Conservation (phyloP, 2,329 filamentous ascomycete species). For the Penicillium hordei region DNA sequence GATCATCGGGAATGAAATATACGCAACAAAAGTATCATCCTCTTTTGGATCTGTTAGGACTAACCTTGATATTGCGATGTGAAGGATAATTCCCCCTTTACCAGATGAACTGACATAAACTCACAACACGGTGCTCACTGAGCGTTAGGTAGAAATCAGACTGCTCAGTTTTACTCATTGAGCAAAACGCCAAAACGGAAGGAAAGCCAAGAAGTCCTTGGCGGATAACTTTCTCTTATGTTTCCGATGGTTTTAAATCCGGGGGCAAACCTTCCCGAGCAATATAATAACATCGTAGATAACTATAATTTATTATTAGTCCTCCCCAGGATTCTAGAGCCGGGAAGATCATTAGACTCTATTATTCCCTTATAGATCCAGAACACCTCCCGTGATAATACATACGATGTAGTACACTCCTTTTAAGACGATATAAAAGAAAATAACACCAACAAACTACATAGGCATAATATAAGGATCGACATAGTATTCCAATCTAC, state of each 20-base stretch:
- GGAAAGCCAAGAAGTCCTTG: background rate
- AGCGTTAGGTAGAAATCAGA: too few relatives aligned
- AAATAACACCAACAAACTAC: background rate
- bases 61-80: background rate
- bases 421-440: background rate
- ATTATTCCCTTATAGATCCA: background rate
- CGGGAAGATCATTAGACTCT: background rate
- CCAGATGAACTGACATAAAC: too few relatives aligned
- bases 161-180: background rate
- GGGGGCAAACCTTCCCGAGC: background rate
- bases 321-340: background rate
- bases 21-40: background rate
- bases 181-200: background rate
- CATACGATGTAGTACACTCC: background rate
- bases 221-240: background rate
- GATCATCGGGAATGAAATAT: background rate
- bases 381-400: background rate
- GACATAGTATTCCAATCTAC: slow-evolving; percentile 7
- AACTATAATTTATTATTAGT: background rate
- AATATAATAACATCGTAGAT: background rate
- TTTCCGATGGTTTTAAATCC: background rate
- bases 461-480: slow-evolving; percentile 7
- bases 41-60: background rate
- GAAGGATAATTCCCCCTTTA: too few relatives aligned
- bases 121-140: too few relatives aligned